Evolutionary conservation across 768 basidiomycete genomes (phyloP), one percentile per base, ranked within the genome.

Genomic region (Kondoa subrosea): DNA sequence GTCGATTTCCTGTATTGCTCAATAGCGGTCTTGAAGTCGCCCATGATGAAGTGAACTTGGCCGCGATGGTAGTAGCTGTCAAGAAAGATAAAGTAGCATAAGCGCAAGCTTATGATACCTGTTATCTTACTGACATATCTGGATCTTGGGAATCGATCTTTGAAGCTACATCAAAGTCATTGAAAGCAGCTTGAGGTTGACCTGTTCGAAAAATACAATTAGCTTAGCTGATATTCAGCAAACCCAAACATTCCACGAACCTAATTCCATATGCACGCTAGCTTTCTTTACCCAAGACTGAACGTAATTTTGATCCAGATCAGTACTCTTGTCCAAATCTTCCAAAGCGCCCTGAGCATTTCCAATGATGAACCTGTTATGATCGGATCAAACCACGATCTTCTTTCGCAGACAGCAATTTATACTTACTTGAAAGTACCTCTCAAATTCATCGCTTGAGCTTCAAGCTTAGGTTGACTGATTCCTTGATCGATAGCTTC

Each of bases 211-310:
- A 56, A 26, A 34, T 26, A 56, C 26, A 30, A 4, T 32, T 27
- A 33, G 57, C 56, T 56, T 16, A 58, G 27, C 4, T 40, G 16
- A 26, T 58, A 14, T 63, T 8, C 32, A 29, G n/a, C n/a, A n/a
- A n/a, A n/a, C n/a, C n/a, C n/a, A 4, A 34, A 60, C 25, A 56
- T 17, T 34, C 27, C 31, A 66, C 74, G 67, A 62, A 76, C 77
- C 86, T 73, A 92, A 86, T 76, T 99, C 95, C 93, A 99, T 97
- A 77, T 92, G 82, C 50, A 97, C 91, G 73, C 87, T 89, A 16
- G 93, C 95, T 70, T 97, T 85, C 82, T 99, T 99, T 72, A 99
- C 91, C 77, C 89, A 83, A 72, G 85, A 87, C 78, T 96, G 93
- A 0, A 89, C 73, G 85, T 84, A 57, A 78, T 79, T 16, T 83